A percentile compares a stretch with the other conserved stretches of the same genome.
Evolutionary conservation across 2,329 filamentous ascomycete species (phyloP).

Genomic region (Sclerotinia trifoliorum): DNA sequence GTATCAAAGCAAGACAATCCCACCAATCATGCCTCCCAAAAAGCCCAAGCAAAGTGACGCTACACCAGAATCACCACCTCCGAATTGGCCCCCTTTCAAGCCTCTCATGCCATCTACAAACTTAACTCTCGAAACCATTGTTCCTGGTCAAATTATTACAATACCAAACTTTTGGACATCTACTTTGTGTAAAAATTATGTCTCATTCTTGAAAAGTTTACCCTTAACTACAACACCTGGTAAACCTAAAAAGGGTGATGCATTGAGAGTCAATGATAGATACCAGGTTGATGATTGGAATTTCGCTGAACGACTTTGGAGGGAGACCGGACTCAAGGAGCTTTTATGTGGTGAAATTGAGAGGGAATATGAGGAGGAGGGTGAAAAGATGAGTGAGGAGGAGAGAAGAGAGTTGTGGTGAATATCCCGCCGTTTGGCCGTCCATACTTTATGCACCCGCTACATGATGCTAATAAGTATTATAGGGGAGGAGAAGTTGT

Average conservation of each 20-base stretch:
- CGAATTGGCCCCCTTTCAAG: conserved; percentile 61
- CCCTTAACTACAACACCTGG: conserved; percentile 64
- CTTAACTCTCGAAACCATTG: conserved; percentile 52
- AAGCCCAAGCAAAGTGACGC: conserved; percentile 26
- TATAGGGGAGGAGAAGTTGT: conserved; percentile 78
- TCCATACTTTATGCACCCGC: not conserved
- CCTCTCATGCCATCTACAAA: conserved; percentile 55
- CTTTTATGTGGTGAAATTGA: conserved; percentile 34
- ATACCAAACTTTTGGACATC: conserved; percentile 62
- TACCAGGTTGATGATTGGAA: conserved; percentile 74
- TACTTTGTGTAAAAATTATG: conserved; percentile 62
- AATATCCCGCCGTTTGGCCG: conserved; percentile 4
- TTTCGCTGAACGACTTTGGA: conserved; percentile 78
- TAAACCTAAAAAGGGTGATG: conserved; percentile 65
- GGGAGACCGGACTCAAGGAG: conserved; percentile 69
- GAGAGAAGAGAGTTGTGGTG: conserved; percentile 38
- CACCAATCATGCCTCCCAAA: conserved; percentile 26
- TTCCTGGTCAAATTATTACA: conserved; percentile 61
- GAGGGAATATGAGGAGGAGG: conserved; percentile 27
- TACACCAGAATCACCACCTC: conserved; percentile 33
- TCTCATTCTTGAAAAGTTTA: conserved; percentile 58
- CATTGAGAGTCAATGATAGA: conserved; percentile 81
- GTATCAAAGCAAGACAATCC: not conserved
- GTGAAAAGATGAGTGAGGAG: conserved; percentile 34
- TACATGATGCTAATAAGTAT: conserved; percentile 14